These are phyloP conservation scores for Solanum hybrid DNA, from an alignment of 305 asterid genomes.

Conservation along the genomic window DNA sequence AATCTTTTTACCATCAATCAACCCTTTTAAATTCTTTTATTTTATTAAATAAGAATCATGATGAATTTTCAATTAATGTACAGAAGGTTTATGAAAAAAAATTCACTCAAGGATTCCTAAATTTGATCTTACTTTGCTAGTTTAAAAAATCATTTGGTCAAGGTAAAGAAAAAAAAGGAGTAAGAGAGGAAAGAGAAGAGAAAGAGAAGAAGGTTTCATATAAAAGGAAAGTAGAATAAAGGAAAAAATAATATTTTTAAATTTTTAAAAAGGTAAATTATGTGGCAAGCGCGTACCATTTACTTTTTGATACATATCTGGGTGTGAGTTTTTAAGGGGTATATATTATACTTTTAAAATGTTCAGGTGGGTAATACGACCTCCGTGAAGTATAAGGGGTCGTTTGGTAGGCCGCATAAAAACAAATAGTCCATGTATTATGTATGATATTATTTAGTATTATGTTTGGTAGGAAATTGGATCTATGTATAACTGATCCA, in stretches of 20 bases:
- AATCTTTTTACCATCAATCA: neutral
- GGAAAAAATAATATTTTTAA: neutral
- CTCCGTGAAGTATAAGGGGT: neutral
- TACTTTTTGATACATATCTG: neutral
- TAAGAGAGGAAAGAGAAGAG: neutral
- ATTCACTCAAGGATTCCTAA: slow-evolving; percentile 68
- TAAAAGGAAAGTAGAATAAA: neutral
- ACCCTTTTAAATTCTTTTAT: neutral
- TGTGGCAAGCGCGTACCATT: neutral
- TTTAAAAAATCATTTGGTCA: neutral
- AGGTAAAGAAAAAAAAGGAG: neutral
- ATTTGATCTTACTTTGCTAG: slow-evolving; percentile 71
- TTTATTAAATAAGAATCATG: slow-evolving; percentile 9
- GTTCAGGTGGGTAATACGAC: neutral
- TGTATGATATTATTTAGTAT: no score
- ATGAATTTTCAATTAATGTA: slow-evolving; percentile 61
- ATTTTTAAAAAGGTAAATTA: neutral
- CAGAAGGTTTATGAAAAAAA: slow-evolving; percentile 61
- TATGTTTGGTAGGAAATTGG: no score
- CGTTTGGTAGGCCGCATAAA: no score
- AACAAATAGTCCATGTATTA: no score
- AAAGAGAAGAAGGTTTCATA: neutral
- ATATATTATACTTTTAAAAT: neutral
- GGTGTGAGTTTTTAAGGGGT: neutral
- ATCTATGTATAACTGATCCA: no score